A percentile compares a stretch with the other conserved stretches of the same genome.
phyloP scores from a whole-genome alignment of 257 asterid genomes.

The Hygrophila difformis region DNA sequence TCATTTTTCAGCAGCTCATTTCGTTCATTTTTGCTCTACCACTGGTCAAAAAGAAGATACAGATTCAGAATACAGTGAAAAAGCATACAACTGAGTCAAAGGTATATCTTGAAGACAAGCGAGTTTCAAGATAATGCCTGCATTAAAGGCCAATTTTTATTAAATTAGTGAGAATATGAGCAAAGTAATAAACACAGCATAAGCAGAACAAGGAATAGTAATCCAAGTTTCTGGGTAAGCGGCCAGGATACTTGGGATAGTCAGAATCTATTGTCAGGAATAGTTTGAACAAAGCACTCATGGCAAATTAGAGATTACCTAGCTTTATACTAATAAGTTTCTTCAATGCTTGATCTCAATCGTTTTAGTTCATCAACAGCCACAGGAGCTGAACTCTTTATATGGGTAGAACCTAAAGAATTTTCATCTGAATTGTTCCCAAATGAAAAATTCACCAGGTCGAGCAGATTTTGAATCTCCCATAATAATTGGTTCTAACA shows the following conservation, averaged over 20 bases:
- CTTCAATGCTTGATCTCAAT: slow-evolving; percentile 48
- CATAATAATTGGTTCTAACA: slow-evolving; percentile 54
- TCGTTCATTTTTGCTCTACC: slow-evolving; percentile 70
- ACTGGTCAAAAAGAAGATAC: slow-evolving; percentile 37
- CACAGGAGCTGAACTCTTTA: slow-evolving; percentile 54
- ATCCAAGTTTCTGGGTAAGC: neutral
- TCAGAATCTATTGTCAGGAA: neutral
- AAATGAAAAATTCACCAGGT: slow-evolving; percentile 44
- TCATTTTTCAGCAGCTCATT: slow-evolving; percentile 62
- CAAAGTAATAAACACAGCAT: neutral
- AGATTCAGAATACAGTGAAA: slow-evolving; percentile 16
- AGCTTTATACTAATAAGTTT: slow-evolving; percentile 58
- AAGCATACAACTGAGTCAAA: neutral
- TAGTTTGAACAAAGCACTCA: slow-evolving; percentile 4
- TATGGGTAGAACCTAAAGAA: slow-evolving; percentile 45
- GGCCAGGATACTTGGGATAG: neutral
- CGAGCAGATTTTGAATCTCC: slow-evolving; percentile 44
- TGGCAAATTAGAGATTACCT: slow-evolving; percentile 36
- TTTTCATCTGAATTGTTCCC: slow-evolving; percentile 65
- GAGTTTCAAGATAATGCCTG: slow-evolving; percentile 1
- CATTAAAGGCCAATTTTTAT: neutral
- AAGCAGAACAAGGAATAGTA: neutral
- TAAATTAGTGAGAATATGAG: neutral
- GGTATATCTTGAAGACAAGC: neutral
- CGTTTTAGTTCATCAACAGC: slow-evolving; percentile 65